Conservation (phyloP, 1,139 yeast species). For the Casaregolazyma suthepensis region DNA sequence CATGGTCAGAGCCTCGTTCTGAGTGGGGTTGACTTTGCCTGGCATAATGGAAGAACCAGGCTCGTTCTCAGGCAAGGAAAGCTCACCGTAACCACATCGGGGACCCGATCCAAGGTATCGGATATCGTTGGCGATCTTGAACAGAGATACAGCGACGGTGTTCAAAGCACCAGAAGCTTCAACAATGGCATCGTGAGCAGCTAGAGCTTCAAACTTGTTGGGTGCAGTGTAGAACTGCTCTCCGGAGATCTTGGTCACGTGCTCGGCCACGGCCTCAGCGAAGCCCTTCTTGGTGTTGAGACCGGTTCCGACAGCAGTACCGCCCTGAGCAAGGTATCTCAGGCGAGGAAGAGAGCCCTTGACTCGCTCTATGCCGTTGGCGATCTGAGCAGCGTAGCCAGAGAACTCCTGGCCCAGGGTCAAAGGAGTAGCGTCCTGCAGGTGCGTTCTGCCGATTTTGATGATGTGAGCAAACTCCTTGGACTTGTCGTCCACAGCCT, state of each 20-base stretch:
- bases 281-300: conserved; percentile 89
- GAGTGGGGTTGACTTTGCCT: conserved; percentile 98
- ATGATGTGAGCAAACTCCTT: conserved; percentile 82
- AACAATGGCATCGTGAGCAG: conserved; percentile 97
- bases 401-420: conserved; percentile 97
- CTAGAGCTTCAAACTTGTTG: conserved; percentile 96
- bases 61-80: conserved; percentile 92
- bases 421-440: conserved; percentile 97
- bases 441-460: conserved; percentile 97
- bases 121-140: conserved; percentile 95
- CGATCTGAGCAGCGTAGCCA: conserved; percentile 90
- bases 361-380: conserved; percentile 84
- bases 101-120: conserved; percentile 98
- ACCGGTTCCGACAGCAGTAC: conserved; percentile 99
- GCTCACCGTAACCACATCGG: conserved; percentile 98
- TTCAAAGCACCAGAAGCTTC: conserved; percentile 94
- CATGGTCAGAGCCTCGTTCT: conserved; percentile 98
- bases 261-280: conserved; percentile 73
- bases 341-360: conserved; percentile 71
- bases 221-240: conserved; percentile 90
- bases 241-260: conserved; percentile 79
- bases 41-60: conserved; percentile 99
- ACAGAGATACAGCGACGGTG: conserved; percentile 88
- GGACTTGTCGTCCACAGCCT: conserved; percentile 66
- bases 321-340: conserved; percentile 91